Evolutionary conservation across 257 asterid genomes (phyloP), one percentile per base, ranked within the genome.

Genomic region (Gynochthodes officinalis): DNA sequence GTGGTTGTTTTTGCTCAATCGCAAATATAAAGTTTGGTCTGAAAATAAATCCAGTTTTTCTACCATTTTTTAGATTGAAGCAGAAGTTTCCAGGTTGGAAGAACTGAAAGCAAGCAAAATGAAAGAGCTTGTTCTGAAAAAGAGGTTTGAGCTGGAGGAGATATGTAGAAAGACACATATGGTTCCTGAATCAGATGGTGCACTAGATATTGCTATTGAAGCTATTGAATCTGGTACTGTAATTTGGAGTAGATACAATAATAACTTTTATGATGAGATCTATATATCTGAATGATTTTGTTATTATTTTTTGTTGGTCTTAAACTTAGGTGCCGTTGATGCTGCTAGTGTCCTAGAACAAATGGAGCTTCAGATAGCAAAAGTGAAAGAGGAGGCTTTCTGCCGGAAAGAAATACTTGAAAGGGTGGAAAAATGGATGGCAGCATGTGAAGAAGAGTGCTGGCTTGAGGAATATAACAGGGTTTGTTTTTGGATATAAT

Each of bases 401-500:
- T 70, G 85, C 86, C 79, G 99, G 84, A 92, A 95, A 86, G 99
- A 95, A 62, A 85, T 92, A 72, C 97, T 95, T 54, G 99, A 95
- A 77, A 95, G 83, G 84, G 92, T 95, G 79, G 98, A 95, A 84
- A 95, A 95, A 83, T 95, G 99, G 99, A 90, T 90, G 80, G 80
- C 88, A 39, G 97, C 99, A 67, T 92, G 99, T 15, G 96, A 87
- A 71, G 98, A 95, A 81, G 98, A 95, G 88, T 87, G 96, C 82
- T 95, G 99, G 99, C 99, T 95, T 58, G 98, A 92, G 87, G 99
- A 95, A 80, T 95, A 95, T 72, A 90, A 87, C 70, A 91, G 97
- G 94, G 98, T 92, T 2, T 77, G 39, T 87, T 73, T 68, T 32
- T 70, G 71, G 53, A 32, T 55, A 77, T 72, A 49, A 67, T 63